A percentile compares a stretch with the other conserved stretches of the same genome.
Evolutionary conservation across 202 grass and related monocot genomes (phyloP).

Genomic region (Bolboschoenoplectus hybrid): DNA sequence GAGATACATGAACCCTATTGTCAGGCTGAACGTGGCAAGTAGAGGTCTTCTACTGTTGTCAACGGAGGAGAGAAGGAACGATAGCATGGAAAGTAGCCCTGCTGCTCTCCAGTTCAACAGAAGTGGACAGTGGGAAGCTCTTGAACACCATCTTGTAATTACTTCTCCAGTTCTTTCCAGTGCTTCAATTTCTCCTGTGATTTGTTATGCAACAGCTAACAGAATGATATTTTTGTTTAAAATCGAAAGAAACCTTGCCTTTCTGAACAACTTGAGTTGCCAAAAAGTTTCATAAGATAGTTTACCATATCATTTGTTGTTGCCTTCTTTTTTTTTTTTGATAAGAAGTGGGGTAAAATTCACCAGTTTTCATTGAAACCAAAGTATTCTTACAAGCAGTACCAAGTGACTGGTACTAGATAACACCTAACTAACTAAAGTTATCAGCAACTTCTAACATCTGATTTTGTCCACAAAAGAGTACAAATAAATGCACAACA

Average conservation of each 20-base stretch:
- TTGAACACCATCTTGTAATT: slow-evolving; percentile 86
- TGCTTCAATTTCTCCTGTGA: slow-evolving; percentile 1
- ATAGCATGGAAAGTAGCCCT: slow-evolving; percentile 47
- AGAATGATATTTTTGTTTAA: background rate
- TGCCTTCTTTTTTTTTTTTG: background rate
- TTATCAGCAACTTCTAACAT: too few relatives aligned
- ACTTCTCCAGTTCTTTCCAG: slow-evolving; percentile 17
- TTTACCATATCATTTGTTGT: background rate
- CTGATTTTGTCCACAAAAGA: too few relatives aligned
- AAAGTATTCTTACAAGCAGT: too few relatives aligned
- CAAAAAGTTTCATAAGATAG: background rate
- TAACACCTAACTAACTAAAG: too few relatives aligned
- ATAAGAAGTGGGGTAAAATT: too few relatives aligned
- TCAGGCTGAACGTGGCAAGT: slow-evolving; percentile 43
- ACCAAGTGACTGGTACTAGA: too few relatives aligned
- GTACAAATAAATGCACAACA: too few relatives aligned
- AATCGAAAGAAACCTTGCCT: background rate
- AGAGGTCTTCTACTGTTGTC: slow-evolving; percentile 53
- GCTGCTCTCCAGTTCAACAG: slow-evolving; percentile 56
- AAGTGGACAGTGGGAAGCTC: slow-evolving; percentile 81
- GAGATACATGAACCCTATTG: slow-evolving; percentile 32
- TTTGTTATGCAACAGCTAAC: background rate
- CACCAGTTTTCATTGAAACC: too few relatives aligned
- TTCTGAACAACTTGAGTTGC: slow-evolving; percentile 12
- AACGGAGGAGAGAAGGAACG: slow-evolving; percentile 57